A percentile compares a stretch with the other conserved stretches of the same genome.
Evolutionary conservation across 2,329 filamentous ascomycete species (phyloP).

Genomic region (Bipolaris oryzae): DNA sequence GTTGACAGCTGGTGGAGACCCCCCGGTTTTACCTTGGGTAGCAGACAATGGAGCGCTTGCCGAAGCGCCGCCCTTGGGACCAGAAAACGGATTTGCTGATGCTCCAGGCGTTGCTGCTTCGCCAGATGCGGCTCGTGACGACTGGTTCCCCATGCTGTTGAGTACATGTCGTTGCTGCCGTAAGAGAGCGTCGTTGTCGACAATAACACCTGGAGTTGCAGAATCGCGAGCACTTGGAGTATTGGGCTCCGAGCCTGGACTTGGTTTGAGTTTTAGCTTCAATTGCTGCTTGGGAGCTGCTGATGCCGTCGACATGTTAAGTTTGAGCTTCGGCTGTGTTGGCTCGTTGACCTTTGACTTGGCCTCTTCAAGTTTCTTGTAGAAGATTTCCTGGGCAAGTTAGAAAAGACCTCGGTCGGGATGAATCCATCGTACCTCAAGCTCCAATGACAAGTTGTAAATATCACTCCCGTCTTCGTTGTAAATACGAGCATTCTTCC

Average conservation of each 20-base stretch:
- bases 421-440: constrained; percentile 66
- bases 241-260: constrained; percentile 48
- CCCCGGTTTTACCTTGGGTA: constrained; percentile 40
- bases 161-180: constrained; percentile 60
- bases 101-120: constrained; percentile 34
- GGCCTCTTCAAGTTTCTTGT: constrained; percentile 71
- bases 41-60: constrained; percentile 28
- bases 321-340: constrained; percentile 76
- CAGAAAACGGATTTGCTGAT: constrained; percentile 38
- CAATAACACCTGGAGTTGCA: constrained; percentile 56
- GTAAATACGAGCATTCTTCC: constrained; percentile 86
- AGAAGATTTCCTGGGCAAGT: constrained; percentile 68
- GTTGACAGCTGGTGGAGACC: constrained; percentile 39
- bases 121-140: constrained; percentile 36
- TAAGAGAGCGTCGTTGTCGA: constrained; percentile 61
- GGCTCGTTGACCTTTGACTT: constrained; percentile 75
- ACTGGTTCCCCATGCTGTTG: constrained; percentile 52
- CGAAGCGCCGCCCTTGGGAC: constrained; percentile 30
- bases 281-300: constrained; percentile 55
- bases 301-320: constrained; percentile 65
- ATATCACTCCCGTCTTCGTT: constrained; percentile 93
- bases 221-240: constrained; percentile 50
- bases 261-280: constrained; percentile 64
- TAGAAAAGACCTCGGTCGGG: constrained; percentile 8
- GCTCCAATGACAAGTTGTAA: constrained; percentile 73